phyloP scores from a whole-genome alignment of 345 rosid genomes.

The Excoecaria agallocha region DNA sequence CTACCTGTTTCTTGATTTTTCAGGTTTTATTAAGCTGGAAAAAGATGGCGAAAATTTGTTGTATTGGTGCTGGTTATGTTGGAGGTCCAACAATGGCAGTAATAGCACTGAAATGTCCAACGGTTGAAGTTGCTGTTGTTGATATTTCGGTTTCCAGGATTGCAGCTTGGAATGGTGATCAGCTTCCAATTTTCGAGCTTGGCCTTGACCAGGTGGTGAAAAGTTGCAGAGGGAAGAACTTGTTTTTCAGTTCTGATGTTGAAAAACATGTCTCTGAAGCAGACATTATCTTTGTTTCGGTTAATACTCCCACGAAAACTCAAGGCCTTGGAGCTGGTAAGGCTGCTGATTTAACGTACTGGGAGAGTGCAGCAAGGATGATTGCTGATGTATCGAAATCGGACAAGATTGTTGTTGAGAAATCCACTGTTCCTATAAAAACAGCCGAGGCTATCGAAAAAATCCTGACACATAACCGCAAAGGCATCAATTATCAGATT shows the following conservation, averaged over 20 bases:
- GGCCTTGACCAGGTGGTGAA: conserved; percentile 68
- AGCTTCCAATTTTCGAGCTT: conserved; percentile 68
- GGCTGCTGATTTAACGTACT: conserved; percentile 25
- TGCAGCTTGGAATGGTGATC: conserved; percentile 65
- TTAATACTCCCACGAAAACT: conserved; percentile 27
- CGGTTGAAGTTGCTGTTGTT: conserved; percentile 62
- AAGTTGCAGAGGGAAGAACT: conserved; percentile 65
- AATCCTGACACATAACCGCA: conserved; percentile 24
- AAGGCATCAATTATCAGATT: conserved; percentile 22
- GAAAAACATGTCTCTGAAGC: conserved; percentile 26
- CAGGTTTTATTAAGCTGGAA: background rate
- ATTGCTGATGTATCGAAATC: conserved; percentile 29
- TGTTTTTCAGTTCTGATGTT: conserved; percentile 27
- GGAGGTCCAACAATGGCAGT: conserved; percentile 50
- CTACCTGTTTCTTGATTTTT: no score
- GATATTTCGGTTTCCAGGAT: conserved; percentile 66
- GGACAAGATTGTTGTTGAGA: conserved; percentile 27
- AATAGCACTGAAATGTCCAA: conserved; percentile 63
- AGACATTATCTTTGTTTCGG: conserved; percentile 24
- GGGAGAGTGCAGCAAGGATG: conserved; percentile 31
- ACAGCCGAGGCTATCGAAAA: conserved; percentile 27
- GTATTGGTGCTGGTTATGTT: conserved; percentile 22
- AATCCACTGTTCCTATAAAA: conserved; percentile 28
- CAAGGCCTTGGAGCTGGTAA: conserved; percentile 25
- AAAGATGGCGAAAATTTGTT: conserved; percentile 17